These are phyloP conservation scores for Hyaloscypha bicolor DNA, from an alignment of 495 filamentous ascomycete genomes.

Conservation along the genomic window DNA sequence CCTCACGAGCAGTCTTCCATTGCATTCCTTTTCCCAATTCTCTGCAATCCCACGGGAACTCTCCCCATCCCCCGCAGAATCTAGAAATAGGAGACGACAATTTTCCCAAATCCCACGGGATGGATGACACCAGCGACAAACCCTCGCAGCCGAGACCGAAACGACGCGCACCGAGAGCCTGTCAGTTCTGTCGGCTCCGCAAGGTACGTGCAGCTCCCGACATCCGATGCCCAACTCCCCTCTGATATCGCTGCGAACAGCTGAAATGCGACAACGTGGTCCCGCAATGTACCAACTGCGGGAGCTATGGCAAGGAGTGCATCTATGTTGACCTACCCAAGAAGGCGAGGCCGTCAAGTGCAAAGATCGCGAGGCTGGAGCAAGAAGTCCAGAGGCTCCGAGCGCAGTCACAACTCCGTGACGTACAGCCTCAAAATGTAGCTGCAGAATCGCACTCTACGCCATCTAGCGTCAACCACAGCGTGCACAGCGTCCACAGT, in stretches of 20 bases:
- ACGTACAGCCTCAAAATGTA: not conserved
- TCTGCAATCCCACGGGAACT: too few relatives aligned
- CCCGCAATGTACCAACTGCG: conserved; percentile 3
- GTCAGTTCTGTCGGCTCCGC: conserved; percentile 10
- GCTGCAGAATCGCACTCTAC: not conserved
- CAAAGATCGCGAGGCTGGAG: not conserved
- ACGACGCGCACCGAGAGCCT: conserved; percentile 1
- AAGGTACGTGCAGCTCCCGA: not conserved
- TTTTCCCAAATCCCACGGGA: too few relatives aligned
- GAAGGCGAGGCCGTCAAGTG: not conserved
- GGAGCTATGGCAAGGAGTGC: conserved; percentile 8
- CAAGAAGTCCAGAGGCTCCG: not conserved
- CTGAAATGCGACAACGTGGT: conserved; percentile 8
- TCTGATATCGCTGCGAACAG: not conserved
- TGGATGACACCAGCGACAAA: too few relatives aligned
- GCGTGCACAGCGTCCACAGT: too few relatives aligned
- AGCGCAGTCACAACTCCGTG: not conserved
- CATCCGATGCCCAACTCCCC: not conserved
- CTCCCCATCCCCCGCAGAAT: too few relatives aligned
- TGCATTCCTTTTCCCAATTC: too few relatives aligned
- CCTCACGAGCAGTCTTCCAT: too few relatives aligned
- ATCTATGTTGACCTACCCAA: conserved; percentile 2
- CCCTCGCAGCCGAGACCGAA: not conserved
- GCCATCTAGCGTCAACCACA: not conserved
- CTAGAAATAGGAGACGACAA: too few relatives aligned